phyloP scores from a whole-genome alignment of 139 green algal genomes.

The Auxenochlorella pyrenoidosa region DNA sequence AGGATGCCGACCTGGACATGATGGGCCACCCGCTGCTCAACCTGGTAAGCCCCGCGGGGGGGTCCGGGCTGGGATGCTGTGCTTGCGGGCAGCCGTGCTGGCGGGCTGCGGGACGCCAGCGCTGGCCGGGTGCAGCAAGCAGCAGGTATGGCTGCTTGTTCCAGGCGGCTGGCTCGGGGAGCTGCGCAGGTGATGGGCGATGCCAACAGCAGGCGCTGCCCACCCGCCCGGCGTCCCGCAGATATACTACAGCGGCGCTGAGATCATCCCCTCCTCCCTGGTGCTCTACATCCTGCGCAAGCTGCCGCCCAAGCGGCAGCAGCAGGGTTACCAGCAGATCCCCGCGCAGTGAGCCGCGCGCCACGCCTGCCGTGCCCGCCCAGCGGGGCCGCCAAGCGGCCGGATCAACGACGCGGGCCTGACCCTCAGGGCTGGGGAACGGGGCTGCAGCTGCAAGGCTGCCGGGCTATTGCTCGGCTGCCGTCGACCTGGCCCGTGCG shows the following conservation, averaged over 20 bases:
- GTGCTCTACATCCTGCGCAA: slow-evolving; percentile 95
- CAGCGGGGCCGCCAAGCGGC: too few species aligned
- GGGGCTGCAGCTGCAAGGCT: too few species aligned
- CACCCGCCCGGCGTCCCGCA: not conserved
- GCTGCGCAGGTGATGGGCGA: too few species aligned
- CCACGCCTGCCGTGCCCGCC: not conserved
- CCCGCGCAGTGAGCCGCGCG: slow-evolving; percentile 26
- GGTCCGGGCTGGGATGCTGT: too few species aligned
- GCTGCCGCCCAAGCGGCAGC: slow-evolving; percentile 77
- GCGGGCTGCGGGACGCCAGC: not conserved
- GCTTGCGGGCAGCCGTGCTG: too few species aligned
- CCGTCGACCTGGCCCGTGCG: too few species aligned
- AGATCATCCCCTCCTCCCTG: slow-evolving; percentile 85
- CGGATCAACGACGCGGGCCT: too few species aligned
- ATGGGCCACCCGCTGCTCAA: slow-evolving; percentile 84
- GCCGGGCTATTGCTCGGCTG: too few species aligned
- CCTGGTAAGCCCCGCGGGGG: slow-evolving; percentile 33
- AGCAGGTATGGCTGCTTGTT: not conserved
- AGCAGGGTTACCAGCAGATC: slow-evolving; percentile 68
- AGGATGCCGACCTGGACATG: slow-evolving; percentile 70
- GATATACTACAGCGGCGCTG: slow-evolving; percentile 21
- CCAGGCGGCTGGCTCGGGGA: too few species aligned
- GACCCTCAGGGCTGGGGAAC: not conserved
- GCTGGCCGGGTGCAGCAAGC: not conserved
- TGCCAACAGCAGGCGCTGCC: not conserved